phyloP scores from a whole-genome alignment of 331 rosid species.

The Spiraea crenata region DNA sequence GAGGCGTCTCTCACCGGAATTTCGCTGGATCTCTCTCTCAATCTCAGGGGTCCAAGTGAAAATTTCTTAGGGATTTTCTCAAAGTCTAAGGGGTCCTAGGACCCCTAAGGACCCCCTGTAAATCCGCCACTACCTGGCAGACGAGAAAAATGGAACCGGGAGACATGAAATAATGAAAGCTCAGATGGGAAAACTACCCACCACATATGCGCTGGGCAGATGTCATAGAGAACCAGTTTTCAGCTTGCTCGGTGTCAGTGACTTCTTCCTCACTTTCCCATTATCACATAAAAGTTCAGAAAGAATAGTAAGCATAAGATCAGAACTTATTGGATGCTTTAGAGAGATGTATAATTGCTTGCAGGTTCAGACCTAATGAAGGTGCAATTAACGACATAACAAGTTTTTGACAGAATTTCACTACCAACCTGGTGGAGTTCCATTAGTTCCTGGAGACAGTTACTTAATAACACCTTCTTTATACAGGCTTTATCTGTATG shows the following conservation, averaged over 20 bases:
- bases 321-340: not conserved
- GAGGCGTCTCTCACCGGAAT: too few species aligned
- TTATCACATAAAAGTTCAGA: slow-evolving; percentile 20
- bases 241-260: slow-evolving; percentile 97
- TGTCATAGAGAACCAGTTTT: too few species aligned
- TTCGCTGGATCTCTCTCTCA: too few species aligned
- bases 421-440: slow-evolving; percentile 94
- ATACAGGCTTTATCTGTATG: slow-evolving; percentile 89
- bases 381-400: not conserved
- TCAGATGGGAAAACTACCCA: slow-evolving; percentile 44
- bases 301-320: slow-evolving; percentile 1
- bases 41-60: too few species aligned
- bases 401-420: slow-evolving; percentile 1
- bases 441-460: slow-evolving; percentile 97
- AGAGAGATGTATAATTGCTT: not conserved
- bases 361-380: not conserved
- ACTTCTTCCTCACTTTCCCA: slow-evolving; percentile 99
- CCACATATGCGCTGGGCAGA: too few species aligned
- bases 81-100: too few species aligned
- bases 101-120: too few species aligned
- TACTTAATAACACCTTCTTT: slow-evolving; percentile 93
- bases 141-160: slow-evolving; percentile 19
- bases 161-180: slow-evolving; percentile 13
- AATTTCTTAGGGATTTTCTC: too few species aligned
- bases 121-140: too few species aligned